Evolutionary conservation across 495 filamentous ascomycete genomes (phyloP), one percentile per base, ranked within the genome.

Genomic region (Podospora australis): DNA sequence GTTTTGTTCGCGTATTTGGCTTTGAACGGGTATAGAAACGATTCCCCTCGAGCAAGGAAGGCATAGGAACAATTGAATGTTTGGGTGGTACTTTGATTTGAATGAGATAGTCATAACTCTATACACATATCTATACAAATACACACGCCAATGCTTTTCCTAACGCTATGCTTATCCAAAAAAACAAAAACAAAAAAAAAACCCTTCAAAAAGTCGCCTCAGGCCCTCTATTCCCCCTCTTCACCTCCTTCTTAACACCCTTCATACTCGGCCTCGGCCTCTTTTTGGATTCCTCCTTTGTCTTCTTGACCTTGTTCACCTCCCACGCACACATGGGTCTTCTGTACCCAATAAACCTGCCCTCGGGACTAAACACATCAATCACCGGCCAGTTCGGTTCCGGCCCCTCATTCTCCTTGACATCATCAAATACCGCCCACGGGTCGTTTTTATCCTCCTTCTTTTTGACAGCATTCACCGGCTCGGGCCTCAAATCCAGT

Each of bases 331-430:
- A 82, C 71, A 98, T 85, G 2, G 89, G 83, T 52, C 54, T 62
- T 30, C 92, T 74, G 2, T 67, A 62, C 3, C 75, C 84, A 22
- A 97, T 72, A 52, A 84, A 87, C 62, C 78, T 79, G 1, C 92
- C 92, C 34, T 89, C 74, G 0, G 94, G 92, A 30, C 76, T 87
- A 56, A 83, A 95, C 1, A 97, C 79, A 52, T 97, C 92, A 5
- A 99, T 73, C 16, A 79, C 71, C 3, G 88, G 89, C 61, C 77
- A 81, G 19, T 65, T 66, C 2, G 53, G 50, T 56, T 62, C 50
- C 8, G 23, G 38, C 5, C 43, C 39, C 14, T 46, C 42, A 19
- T 64, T 20, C 77, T 75, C 0, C 74, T 73, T 51, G 80, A 45
- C 67, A 48, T 67, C 73, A n/a, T 56, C 63, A 36, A 24, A 14